phyloP scores from a whole-genome alignment of 192 early-diverging fungal species.

The Coemansia sp. region DNA sequence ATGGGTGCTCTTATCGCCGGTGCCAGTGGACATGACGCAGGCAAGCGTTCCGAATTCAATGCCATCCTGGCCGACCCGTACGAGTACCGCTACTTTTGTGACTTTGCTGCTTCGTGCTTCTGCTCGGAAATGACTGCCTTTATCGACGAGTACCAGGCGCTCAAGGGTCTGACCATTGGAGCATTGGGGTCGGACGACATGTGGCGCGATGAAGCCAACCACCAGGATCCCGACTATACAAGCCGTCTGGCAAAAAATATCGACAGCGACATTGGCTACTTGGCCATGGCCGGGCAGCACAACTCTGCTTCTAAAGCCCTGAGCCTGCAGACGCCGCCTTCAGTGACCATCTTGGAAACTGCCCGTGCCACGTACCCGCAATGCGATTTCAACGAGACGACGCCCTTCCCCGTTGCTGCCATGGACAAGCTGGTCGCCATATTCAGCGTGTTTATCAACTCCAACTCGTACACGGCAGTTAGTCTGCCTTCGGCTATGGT shows the following conservation, averaged over 20 bases:
- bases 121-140: slow-evolving; percentile 50
- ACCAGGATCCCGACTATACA: slow-evolving; percentile 31
- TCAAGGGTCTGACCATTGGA: slow-evolving; percentile 33
- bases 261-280: slow-evolving; percentile 20
- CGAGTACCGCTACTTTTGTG: slow-evolving; percentile 49
- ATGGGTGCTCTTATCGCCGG: slow-evolving; percentile 35
- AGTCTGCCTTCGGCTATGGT: slow-evolving; percentile 42
- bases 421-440: slow-evolving; percentile 52
- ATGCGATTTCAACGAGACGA: slow-evolving; percentile 27
- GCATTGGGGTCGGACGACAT: slow-evolving; percentile 38
- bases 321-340: slow-evolving; percentile 37
- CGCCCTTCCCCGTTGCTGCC: slow-evolving; percentile 38
- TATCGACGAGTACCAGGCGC: slow-evolving; percentile 48
- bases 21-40: slow-evolving; percentile 20
- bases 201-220: slow-evolving; percentile 38
- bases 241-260: slow-evolving; percentile 24
- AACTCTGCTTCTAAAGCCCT: slow-evolving; percentile 15
- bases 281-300: slow-evolving; percentile 28
- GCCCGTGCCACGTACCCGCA: slow-evolving; percentile 38
- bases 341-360: slow-evolving; percentile 40
- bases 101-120: slow-evolving; percentile 52
- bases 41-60: slow-evolving; percentile 40
- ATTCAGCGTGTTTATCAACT: slow-evolving; percentile 51
- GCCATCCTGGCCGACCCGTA: slow-evolving; percentile 31
- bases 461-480: slow-evolving; percentile 40